Evolutionary conservation across 2,329 filamentous ascomycete species (phyloP).

Genomic region (Alternaria sp.): DNA sequence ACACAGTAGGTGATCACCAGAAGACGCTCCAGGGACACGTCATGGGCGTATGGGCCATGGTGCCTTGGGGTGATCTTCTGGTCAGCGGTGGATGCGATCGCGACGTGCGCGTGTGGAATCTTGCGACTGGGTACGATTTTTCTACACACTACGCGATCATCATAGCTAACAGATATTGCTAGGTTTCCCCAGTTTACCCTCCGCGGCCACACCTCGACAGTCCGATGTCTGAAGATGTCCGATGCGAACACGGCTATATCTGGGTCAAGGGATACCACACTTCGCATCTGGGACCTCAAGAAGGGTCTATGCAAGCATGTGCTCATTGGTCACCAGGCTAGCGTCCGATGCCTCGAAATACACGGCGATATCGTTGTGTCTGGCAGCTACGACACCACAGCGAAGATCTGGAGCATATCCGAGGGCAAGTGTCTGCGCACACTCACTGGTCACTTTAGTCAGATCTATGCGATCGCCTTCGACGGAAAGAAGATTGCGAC

Average conservation of each 20-base stretch:
- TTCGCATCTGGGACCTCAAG: conserved; percentile 93
- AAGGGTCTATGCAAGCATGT: conserved; percentile 90
- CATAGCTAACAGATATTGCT: conserved; percentile 18
- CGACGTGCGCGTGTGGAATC: conserved; percentile 96
- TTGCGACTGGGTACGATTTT: conserved; percentile 80
- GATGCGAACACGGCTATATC: conserved; percentile 94
- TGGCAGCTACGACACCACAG: conserved; percentile 96
- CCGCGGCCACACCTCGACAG: conserved; percentile 94
- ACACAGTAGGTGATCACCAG: conserved; percentile 86
- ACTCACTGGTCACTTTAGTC: conserved; percentile 92
- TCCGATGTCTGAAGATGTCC: conserved; percentile 97
- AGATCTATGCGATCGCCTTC: conserved; percentile 98
- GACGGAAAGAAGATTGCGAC: conserved; percentile 93
- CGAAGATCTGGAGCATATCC: conserved; percentile 96
- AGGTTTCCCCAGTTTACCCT: conserved; percentile 64
- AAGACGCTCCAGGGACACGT: conserved; percentile 93
- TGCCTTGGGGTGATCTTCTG: conserved; percentile 93
- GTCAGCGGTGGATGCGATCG: conserved; percentile 97
- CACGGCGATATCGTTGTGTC: conserved; percentile 98
- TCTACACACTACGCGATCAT: not conserved
- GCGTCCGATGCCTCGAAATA: conserved; percentile 93
- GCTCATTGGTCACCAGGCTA: conserved; percentile 92
- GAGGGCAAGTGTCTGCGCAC: conserved; percentile 92
- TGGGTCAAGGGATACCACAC: conserved; percentile 90
- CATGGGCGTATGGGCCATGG: conserved; percentile 99